A percentile compares a stretch with the other conserved stretches of the same genome.
These are phyloP conservation scores for Kentomonas sorsogonicus DNA, from an alignment of 208 protist genomes.

Conservation along the genomic window DNA sequence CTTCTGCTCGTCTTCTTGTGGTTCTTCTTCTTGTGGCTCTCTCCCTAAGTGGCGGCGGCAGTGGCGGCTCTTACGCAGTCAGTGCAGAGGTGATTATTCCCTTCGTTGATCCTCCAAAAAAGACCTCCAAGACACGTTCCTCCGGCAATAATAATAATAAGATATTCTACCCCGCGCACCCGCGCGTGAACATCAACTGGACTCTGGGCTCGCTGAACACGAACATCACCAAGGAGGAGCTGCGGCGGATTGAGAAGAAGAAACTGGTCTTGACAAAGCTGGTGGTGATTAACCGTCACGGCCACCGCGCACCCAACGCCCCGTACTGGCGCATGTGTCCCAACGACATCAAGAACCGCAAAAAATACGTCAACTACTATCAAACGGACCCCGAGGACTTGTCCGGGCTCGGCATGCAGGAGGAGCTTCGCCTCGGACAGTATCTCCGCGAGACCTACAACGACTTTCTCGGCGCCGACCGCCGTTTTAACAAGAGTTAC, in stretches of 20 bases:
- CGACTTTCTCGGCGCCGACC: conserved; percentile 52
- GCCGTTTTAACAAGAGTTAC: conserved; percentile 67
- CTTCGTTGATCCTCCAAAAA: no score
- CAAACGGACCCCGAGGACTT: conserved; percentile 68
- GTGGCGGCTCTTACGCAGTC: no score
- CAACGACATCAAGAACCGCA: conserved; percentile 39
- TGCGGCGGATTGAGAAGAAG: conserved; percentile 20
- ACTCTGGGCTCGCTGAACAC: conserved; percentile 23
- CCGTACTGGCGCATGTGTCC: conserved; percentile 74
- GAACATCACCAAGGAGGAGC: conserved; percentile 30
- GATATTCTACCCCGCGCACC: conserved; percentile 24
- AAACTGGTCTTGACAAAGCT: conserved; percentile 71
- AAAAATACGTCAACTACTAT: conserved; percentile 54
- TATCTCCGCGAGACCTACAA: conserved; percentile 53
- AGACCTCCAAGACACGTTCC: no score
- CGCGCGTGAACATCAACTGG: conserved; percentile 61
- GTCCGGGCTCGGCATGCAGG: conserved; percentile 68
- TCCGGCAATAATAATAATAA: no score
- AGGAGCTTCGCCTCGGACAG: conserved; percentile 68
- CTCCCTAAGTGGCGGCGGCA: no score
- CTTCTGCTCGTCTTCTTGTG: no score
- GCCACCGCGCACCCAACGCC: conserved; percentile 73
- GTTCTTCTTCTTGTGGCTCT: no score
- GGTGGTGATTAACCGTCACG: conserved; percentile 73
- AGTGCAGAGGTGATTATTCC: no score